Evolutionary conservation across 495 filamentous ascomycete genomes (phyloP).

Genomic region (Copromyces sp.): DNA sequence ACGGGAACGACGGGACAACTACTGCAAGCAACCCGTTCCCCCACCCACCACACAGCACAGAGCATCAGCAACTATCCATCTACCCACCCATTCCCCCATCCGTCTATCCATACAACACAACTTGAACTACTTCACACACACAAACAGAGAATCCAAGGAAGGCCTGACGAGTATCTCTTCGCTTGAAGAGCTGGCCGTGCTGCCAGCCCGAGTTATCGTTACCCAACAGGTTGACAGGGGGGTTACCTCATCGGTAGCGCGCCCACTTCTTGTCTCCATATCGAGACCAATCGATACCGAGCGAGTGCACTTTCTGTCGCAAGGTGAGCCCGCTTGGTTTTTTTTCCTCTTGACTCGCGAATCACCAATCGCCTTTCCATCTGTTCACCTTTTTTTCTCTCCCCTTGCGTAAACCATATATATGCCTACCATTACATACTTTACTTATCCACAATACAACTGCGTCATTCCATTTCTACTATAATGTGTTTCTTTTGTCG

Average conservation of each 20-base stretch:
- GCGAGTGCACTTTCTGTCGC: not conserved
- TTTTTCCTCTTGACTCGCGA: not conserved
- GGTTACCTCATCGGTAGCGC: not conserved
- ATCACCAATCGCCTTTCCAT: not conserved
- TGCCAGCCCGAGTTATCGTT: not conserved
- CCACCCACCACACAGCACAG: not conserved
- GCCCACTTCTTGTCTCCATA: not conserved
- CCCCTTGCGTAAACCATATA: not conserved
- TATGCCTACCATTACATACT: not conserved
- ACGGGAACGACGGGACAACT: not conserved
- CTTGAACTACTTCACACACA: not conserved
- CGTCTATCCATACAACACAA: not conserved
- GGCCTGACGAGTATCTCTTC: not conserved
- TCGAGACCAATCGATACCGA: not conserved
- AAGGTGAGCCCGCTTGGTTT: slow-evolving; percentile 2
- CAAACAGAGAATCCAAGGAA: not conserved
- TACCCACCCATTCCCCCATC: no score
- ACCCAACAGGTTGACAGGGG: slow-evolving; percentile 1
- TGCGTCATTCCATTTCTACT: not conserved
- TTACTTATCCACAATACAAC: not conserved
- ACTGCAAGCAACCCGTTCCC: not conserved
- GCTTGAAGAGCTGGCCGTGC: not conserved
- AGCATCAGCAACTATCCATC: not conserved
- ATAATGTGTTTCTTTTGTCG: not conserved
- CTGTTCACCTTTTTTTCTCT: not conserved